A percentile compares a stretch with the other conserved stretches of the same genome.
These are phyloP conservation scores for Collybia nuda DNA, from an alignment of 768 basidiomycete species.

Conservation along the genomic window DNA sequence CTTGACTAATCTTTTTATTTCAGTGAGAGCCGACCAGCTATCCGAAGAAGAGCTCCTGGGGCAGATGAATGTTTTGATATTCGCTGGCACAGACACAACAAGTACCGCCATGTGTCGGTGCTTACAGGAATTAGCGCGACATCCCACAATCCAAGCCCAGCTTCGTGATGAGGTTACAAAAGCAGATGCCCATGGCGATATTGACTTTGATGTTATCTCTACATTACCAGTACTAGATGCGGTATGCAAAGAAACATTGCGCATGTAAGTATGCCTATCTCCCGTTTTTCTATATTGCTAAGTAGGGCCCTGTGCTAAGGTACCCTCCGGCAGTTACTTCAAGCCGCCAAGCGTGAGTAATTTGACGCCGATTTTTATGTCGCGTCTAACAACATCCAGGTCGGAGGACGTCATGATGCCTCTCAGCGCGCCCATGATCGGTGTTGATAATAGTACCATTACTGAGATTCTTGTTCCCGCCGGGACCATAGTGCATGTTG, in stretches of 20 bases:
- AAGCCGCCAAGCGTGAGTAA: background rate
- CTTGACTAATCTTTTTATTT: no score
- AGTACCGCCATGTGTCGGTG: background rate
- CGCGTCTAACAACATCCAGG: background rate
- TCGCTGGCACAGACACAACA: background rate
- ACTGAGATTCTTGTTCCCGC: background rate
- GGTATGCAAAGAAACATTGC: background rate
- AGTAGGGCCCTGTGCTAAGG: background rate
- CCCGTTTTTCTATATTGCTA: background rate
- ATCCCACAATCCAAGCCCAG: background rate
- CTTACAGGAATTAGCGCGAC: background rate
- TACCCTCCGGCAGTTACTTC: background rate
- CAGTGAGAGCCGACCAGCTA: no score
- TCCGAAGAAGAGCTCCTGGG: no score
- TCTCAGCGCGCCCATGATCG: background rate
- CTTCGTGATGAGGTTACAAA: background rate
- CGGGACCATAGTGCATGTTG: background rate
- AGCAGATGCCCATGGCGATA: background rate
- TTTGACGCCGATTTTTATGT: background rate
- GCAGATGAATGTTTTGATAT: no score
- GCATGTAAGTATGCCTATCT: background rate
- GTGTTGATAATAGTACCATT: background rate
- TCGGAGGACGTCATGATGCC: background rate
- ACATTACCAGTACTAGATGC: constrained; percentile 1
- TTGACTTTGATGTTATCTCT: background rate